phyloP scores from a whole-genome alignment of 1,284 basidiomycete species.

The Rhodotorula sp. region DNA sequence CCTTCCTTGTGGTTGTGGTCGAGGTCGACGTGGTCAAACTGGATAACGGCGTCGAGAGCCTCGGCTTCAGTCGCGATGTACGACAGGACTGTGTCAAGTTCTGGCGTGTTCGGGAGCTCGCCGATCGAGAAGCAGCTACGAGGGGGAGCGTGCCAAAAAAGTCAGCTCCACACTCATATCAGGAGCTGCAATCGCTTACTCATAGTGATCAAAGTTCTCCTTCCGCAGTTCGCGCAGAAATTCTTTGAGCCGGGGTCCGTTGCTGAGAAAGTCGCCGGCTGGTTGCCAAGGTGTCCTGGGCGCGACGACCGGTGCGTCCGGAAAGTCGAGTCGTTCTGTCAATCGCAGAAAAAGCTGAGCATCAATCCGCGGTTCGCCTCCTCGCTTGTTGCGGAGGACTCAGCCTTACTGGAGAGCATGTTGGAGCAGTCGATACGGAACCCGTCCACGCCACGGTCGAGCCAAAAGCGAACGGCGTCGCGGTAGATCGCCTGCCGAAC shows the following conservation, averaged over 20 bases:
- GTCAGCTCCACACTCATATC: not conserved
- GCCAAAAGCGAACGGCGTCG: conserved; percentile 70
- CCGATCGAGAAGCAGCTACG: conserved; percentile 63
- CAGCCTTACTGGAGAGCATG: not conserved
- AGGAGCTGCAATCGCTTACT: conserved; percentile 47
- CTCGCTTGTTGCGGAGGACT: too few species aligned
- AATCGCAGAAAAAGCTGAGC: not conserved
- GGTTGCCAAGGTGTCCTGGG: conserved; percentile 16
- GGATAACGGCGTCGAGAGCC: conserved; percentile 64
- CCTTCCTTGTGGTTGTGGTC: conserved; percentile 17
- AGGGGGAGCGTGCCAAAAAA: not conserved
- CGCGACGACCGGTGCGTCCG: conserved; percentile 45
- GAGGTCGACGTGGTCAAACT: conserved; percentile 55
- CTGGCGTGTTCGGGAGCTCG: conserved; percentile 62
- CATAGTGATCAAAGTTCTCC: conserved; percentile 56
- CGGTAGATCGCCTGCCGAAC: conserved; percentile 57
- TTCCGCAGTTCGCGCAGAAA: conserved; percentile 66
- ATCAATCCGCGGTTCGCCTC: too few species aligned
- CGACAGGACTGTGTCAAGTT: conserved; percentile 32
- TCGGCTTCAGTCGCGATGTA: conserved; percentile 64
- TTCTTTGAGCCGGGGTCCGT: conserved; percentile 63
- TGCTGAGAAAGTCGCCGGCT: conserved; percentile 6
- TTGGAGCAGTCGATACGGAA: conserved; percentile 54
- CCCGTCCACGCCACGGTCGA: conserved; percentile 68
- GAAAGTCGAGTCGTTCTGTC: conserved; percentile 38